Percentiles rank a stretch among this genome's conserved stretches.
Evolutionary conservation across 2,329 filamentous ascomycete genomes (phyloP).

Genomic region (Aspergillus arachidicola): DNA sequence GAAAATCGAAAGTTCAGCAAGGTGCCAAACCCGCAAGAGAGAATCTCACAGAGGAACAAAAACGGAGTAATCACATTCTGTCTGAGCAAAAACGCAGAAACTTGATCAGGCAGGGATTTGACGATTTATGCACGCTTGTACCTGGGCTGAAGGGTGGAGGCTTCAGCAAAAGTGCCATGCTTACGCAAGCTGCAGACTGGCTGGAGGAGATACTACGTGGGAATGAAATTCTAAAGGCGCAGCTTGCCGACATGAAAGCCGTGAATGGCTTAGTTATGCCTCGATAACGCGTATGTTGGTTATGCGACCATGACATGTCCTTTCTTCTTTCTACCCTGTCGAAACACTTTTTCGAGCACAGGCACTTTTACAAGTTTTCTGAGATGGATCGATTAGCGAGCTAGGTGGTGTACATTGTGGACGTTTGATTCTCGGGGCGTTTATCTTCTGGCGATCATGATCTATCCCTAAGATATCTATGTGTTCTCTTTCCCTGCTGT

Average conservation of each 20-base stretch:
- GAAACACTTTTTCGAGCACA: not conserved
- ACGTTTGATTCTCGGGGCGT: conserved; percentile 24
- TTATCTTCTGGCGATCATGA: conserved; percentile 21
- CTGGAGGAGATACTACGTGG: conserved; percentile 71
- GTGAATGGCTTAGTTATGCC: conserved; percentile 41
- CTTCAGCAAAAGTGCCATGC: conserved; percentile 80
- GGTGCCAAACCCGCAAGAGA: conserved; percentile 49
- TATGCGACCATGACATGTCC: conserved; percentile 25
- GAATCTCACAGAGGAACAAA: conserved; percentile 75
- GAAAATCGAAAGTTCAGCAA: conserved; percentile 35
- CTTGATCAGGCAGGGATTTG: conserved; percentile 79
- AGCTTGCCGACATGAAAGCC: conserved; percentile 53
- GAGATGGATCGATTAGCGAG: conserved; percentile 31
- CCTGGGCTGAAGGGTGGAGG: conserved; percentile 73
- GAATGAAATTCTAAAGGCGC: conserved; percentile 63
- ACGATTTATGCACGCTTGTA: conserved; percentile 75
- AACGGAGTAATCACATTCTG: conserved; percentile 81
- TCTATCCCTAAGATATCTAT: conserved; percentile 9
- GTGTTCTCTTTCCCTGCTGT: conserved; percentile 5
- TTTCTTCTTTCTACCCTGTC: not conserved
- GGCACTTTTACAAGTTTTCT: not conserved
- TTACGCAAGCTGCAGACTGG: conserved; percentile 76
- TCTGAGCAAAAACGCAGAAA: conserved; percentile 86
- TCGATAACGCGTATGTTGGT: conserved; percentile 27
- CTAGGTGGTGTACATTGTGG: conserved; percentile 16